Evolutionary conservation across 768 basidiomycete genomes (phyloP), one percentile per base, ranked within the genome.

Genomic region (Hydnum rufescens): DNA sequence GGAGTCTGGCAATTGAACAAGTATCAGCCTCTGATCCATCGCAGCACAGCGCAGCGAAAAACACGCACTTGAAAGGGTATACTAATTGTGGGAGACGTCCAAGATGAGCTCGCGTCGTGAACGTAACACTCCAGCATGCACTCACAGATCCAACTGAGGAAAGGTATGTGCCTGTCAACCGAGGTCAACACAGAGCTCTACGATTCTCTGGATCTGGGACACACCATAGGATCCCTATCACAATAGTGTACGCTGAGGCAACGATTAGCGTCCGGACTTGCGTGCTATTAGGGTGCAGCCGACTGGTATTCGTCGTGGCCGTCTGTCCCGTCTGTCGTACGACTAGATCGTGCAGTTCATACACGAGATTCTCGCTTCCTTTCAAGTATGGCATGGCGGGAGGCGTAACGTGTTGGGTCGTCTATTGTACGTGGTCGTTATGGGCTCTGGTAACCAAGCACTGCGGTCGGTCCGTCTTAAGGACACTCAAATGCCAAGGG

Each of bases 1-100:
- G 71, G 51, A 88, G 63, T 60, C 85, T 84, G 57, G 44, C 13
- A 47, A 13, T 13, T 25, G 26, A 47, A 51, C 57, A 22, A 56
- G 19, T 19, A 31, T 53, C 26, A 49, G 23, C 44, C 44, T 47
- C 25, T 16, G 13, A 47, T 13, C 25, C 53, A 51, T 36, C 48
- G 36, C 49, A 53, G 19, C 32, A 51, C 28, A 48, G 26, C 25
- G n/a, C 22, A 25, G 4, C 51, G 54, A 53, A 46, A n/a, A 56
- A 52, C 5, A 64, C 77, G 66, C 66, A 86, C 86, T 89, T 89
- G 74, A 89, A 89, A 3, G 86, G 87, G 64, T 89, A 89, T 61
- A 89, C 85, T 88, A 42, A 55, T 39, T 13, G 13, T 39, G 44
- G 8, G 8, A 25, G 8, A 47, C 25, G 44, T 47, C 25, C 13